Percentiles rank a stretch among this genome's conserved stretches.
Evolutionary conservation across 2,329 filamentous ascomycete genomes (phyloP).

Genomic region (Botrytis sinoallii): DNA sequence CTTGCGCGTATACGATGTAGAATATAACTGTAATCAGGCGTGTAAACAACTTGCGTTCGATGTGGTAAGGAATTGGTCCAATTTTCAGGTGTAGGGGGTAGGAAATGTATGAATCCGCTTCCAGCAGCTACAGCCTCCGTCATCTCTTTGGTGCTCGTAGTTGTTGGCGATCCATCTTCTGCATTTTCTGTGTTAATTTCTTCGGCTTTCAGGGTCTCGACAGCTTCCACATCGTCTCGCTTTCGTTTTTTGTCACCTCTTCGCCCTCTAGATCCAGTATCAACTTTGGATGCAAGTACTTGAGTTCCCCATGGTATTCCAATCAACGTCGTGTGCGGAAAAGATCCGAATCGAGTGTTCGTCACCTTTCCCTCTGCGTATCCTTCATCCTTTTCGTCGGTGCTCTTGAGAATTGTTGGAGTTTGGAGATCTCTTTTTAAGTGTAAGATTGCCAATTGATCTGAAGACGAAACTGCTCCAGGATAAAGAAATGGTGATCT

Average conservation of each 20-base stretch:
- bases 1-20: slow-evolving; percentile 71
- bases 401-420: slow-evolving; percentile 66
- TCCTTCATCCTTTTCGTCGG: slow-evolving; percentile 62
- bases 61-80: slow-evolving; percentile 81
- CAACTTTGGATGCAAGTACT: slow-evolving; percentile 82
- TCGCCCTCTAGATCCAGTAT: slow-evolving; percentile 83
- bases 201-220: slow-evolving; percentile 21
- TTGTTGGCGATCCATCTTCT: slow-evolving; percentile 31
- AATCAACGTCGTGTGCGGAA: slow-evolving; percentile 75
- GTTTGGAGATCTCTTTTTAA: slow-evolving; percentile 83
- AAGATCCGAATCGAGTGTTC: slow-evolving; percentile 93
- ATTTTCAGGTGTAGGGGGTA: slow-evolving; percentile 75
- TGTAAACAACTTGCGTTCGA: slow-evolving; percentile 83
- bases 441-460: slow-evolving; percentile 77
- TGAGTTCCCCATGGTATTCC: slow-evolving; percentile 87
- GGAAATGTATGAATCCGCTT: slow-evolving; percentile 73
- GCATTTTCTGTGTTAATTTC: slow-evolving; percentile 28
- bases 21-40: slow-evolving; percentile 82
- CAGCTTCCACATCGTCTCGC: slow-evolving; percentile 40
- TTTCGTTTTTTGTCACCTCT: slow-evolving; percentile 52
- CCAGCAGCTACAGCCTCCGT: slow-evolving; percentile 54
- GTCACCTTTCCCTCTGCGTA: slow-evolving; percentile 75
- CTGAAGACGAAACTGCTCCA: slow-evolving; percentile 56
- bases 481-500: slow-evolving; percentile 80
- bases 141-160: slow-evolving; percentile 36